Base-by-base conservation (phyloP, 805 yeast species). In the Tetrapisispora namnaoensis region DNA sequence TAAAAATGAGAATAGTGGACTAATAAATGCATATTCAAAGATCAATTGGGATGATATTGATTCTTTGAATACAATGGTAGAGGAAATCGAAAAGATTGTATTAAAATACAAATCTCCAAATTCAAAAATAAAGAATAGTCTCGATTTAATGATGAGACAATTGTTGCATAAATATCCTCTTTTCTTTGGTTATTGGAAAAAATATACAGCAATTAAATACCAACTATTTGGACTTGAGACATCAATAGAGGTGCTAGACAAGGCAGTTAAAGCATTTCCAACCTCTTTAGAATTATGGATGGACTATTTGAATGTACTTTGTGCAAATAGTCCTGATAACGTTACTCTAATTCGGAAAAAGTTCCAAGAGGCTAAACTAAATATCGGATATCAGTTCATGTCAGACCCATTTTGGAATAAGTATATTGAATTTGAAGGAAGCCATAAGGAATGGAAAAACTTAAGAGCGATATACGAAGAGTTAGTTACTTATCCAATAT, bases 361-460 rank as follows among this genome's bases (percentile, higher is more conserved):
- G 35, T 83, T 83, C 54, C 64, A 68, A 14, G 64, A 67, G 0
- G 91, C 83, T 0, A 60, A 75, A 3, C 53, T 56, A 5, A 52
- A 65, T 14, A 74, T 84, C 40, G 97, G 96, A 0, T 56, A 66
- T 34, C 86, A 89, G 51, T 93, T 86, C 65, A 69, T 82, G 52
- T 75, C 95, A 1, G 95, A 89, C 62, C 71, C 80, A 0, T 67
- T 90, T 44, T 91, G 97, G 98, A 95, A 89, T 62, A 71, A 76
- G 47, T 82, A 79, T 52, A 65, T 91, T 22, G 82, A 75, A 37
- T 84, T 80, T 69, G 83, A 80, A 55, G 62, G 69, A n/a, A 56
- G 61, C 11, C 65, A 68, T 24, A 64, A 66, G 16, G 59, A 63
- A 22, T 68, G 75, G 32, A 55, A 57, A 24, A 73, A 69, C 36